phyloP scores from a whole-genome alignment of 108 stramenopile species.

The Skeletonema menzelii region DNA sequence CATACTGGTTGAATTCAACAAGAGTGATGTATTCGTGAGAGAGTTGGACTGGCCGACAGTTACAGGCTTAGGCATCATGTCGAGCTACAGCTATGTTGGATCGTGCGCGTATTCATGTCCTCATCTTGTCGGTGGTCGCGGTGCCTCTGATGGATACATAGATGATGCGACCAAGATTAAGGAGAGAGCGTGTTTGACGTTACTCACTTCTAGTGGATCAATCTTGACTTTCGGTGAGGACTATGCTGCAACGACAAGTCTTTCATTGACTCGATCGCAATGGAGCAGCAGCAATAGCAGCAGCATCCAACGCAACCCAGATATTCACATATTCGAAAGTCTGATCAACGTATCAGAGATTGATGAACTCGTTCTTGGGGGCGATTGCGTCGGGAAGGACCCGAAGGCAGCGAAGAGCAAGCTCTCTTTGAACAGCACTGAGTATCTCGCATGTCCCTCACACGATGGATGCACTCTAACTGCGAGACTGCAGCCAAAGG shows the following conservation, averaged over 20 bases:
- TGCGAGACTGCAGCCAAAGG: slow-evolving; percentile 36
- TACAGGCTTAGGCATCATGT: slow-evolving; percentile 45
- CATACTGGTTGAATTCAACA: slow-evolving; percentile 71
- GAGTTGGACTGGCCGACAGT: slow-evolving; percentile 57
- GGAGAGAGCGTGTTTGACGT: slow-evolving; percentile 57
- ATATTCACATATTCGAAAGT: slow-evolving; percentile 61
- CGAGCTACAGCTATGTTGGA: slow-evolving; percentile 57
- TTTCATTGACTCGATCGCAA: slow-evolving; percentile 1
- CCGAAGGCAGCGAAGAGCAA: slow-evolving; percentile 48
- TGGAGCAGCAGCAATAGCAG: neutral
- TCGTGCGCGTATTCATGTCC: slow-evolving; percentile 57
- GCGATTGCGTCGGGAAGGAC: slow-evolving; percentile 61
- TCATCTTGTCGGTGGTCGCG: slow-evolving; percentile 22
- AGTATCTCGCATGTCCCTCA: slow-evolving; percentile 51
- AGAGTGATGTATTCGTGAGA: slow-evolving; percentile 43
- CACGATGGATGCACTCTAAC: slow-evolving; percentile 73
- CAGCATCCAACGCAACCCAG: slow-evolving; percentile 9
- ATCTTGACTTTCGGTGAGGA: slow-evolving; percentile 68
- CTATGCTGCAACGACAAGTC: neutral
- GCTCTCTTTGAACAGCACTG: slow-evolving; percentile 57
- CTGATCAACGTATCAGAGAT: slow-evolving; percentile 61
- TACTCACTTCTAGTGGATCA: slow-evolving; percentile 57
- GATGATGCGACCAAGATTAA: slow-evolving; percentile 14
- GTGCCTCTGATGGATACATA: slow-evolving; percentile 23
- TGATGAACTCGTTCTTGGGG: slow-evolving; percentile 49